phyloP scores from a whole-genome alignment of 192 early-diverging fungal species.

The Mortierella antarctica region DNA sequence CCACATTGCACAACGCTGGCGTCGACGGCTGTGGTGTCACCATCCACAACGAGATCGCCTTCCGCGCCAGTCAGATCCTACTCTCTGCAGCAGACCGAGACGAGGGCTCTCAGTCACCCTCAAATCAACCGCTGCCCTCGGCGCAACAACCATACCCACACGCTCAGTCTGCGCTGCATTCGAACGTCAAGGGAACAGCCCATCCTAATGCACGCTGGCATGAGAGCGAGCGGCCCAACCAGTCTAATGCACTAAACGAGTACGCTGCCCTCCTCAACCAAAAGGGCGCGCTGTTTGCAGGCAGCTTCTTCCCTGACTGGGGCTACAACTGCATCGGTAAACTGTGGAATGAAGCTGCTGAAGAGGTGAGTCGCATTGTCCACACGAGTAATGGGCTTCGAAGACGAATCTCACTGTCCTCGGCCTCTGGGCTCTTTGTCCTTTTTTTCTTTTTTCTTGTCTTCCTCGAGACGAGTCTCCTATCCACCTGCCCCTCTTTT shows the following conservation, averaged over 20 bases:
- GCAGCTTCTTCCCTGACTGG: conserved; percentile 53
- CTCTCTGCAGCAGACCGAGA: conserved; percentile 6
- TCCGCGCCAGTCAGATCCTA: conserved; percentile 39
- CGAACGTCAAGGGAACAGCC: not conserved
- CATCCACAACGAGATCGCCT: conserved; percentile 55
- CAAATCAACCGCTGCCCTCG: not conserved
- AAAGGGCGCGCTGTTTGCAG: conserved; percentile 28
- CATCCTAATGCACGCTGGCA: not conserved
- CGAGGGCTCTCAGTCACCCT: not conserved
- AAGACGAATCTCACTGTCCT: too few species aligned
- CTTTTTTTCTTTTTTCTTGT: not conserved
- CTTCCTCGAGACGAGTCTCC: not conserved
- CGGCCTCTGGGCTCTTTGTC: not conserved
- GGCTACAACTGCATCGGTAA: conserved; percentile 52
- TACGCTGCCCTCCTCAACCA: conserved; percentile 28
- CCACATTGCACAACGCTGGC: not conserved
- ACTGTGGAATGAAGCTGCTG: conserved; percentile 48
- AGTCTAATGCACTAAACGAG: conserved; percentile 5
- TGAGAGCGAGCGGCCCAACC: not conserved
- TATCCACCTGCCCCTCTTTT: not conserved
- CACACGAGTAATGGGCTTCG: too few species aligned
- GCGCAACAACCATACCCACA: not conserved
- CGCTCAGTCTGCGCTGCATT: not conserved
- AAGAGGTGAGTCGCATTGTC: conserved; percentile 20
- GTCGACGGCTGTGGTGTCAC: conserved; percentile 48